A percentile compares a stretch with the other conserved stretches of the same genome.
Evolutionary conservation across 1,284 basidiomycete genomes (phyloP).

Genomic region (Apiotrichum akiyoshidainum): DNA sequence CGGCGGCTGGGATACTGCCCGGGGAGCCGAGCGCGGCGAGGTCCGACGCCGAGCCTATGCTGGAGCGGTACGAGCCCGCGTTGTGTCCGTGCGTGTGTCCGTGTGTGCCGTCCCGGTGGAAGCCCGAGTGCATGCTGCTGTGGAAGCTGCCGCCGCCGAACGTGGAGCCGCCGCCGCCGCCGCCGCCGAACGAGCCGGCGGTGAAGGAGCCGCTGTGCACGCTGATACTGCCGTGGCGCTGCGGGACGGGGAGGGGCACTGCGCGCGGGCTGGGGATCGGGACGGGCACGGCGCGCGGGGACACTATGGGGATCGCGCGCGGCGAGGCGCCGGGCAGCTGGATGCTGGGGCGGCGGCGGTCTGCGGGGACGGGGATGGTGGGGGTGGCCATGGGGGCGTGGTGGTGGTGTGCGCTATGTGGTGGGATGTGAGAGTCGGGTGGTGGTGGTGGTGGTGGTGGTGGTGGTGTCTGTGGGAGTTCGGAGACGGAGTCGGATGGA

Average conservation of each 20-base stretch:
- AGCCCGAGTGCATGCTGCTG: neutral
- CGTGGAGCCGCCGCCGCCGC: too few species aligned
- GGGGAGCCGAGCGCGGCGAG: neutral
- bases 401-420: too few species aligned
- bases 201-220: conserved; percentile 2
- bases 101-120: conserved; percentile 13
- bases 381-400: conserved; percentile 17
- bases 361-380: conserved; percentile 4
- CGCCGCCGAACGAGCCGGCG: neutral
- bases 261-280: conserved; percentile 24
- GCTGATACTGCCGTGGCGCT: conserved; percentile 26
- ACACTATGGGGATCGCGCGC: conserved; percentile 3
- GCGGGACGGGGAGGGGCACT: conserved; percentile 26
- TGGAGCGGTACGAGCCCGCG: too few species aligned
- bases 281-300: neutral
- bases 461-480: neutral
- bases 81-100: too few species aligned
- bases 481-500: too few species aligned
- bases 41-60: conserved; percentile 22
- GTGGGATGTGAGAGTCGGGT: neutral
- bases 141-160: too few species aligned
- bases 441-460: neutral
- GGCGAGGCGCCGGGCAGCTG: conserved; percentile 12
- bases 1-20: too few species aligned
- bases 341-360: conserved; percentile 18